A percentile compares a stretch with the other conserved stretches of the same genome.
Evolutionary conservation across 2,329 filamentous ascomycete genomes (phyloP).

Genomic region (Pestalotiopsis sp.): DNA sequence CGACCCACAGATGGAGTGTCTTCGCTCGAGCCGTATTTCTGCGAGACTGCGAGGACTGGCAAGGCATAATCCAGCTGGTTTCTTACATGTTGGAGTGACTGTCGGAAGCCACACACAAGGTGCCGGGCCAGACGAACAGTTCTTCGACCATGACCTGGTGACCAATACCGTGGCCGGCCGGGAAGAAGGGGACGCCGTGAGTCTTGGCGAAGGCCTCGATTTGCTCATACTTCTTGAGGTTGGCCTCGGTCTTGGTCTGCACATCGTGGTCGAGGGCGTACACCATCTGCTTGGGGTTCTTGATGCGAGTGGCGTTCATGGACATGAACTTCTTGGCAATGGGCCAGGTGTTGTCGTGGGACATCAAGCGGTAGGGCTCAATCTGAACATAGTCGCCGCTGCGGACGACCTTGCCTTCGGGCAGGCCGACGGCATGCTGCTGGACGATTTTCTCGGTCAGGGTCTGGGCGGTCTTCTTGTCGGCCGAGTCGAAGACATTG

Average conservation of each 20-base stretch:
- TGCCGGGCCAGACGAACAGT: constrained; percentile 82
- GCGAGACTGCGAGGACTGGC: too few species aligned
- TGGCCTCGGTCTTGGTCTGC: constrained; percentile 63
- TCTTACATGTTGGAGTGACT: constrained; percentile 74
- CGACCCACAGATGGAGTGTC: too few species aligned
- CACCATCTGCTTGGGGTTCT: constrained; percentile 74
- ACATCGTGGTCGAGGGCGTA: constrained; percentile 89
- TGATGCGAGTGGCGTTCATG: constrained; percentile 75
- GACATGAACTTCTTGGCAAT: constrained; percentile 79
- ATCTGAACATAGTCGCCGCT: constrained; percentile 85
- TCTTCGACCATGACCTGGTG: constrained; percentile 89
- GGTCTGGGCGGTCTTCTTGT: constrained; percentile 63
- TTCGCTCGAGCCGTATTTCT: too few species aligned
- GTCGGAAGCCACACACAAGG: constrained; percentile 78
- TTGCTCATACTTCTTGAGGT: constrained; percentile 79
- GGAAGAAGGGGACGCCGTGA: constrained; percentile 79
- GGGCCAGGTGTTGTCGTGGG: constrained; percentile 81
- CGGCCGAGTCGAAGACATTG: neutral
- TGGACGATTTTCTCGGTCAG: constrained; percentile 94
- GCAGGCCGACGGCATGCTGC: constrained; percentile 73
- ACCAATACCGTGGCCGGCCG: constrained; percentile 79
- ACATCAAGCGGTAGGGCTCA: constrained; percentile 75
- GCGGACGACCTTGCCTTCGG: constrained; percentile 74
- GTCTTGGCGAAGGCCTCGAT: constrained; percentile 82
- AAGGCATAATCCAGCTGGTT: too few species aligned